Evolutionary conservation across 768 basidiomycete species (phyloP).

Genomic region (Boletus reticulatus): DNA sequence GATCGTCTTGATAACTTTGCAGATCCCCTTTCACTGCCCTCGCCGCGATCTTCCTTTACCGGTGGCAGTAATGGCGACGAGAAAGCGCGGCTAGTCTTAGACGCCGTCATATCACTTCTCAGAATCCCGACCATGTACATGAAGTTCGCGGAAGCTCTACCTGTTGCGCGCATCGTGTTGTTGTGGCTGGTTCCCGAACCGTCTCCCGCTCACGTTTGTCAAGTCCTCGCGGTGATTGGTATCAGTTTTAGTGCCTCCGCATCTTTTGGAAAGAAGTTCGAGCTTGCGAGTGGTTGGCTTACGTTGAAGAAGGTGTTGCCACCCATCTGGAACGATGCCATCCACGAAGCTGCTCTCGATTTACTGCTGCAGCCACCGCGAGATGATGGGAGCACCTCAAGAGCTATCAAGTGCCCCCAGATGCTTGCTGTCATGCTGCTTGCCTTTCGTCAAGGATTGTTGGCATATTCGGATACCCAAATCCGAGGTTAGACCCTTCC

Average conservation of each 20-base stretch:
- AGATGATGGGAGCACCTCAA: constrained; percentile 1
- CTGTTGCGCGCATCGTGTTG: constrained; percentile 74
- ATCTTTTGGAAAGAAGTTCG: constrained; percentile 79
- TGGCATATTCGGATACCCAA: constrained; percentile 27
- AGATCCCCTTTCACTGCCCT: constrained; percentile 10
- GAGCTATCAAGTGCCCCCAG: constrained; percentile 54
- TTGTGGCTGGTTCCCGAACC: constrained; percentile 81
- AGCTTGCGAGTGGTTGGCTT: constrained; percentile 82
- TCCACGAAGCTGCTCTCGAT: constrained; percentile 69
- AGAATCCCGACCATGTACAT: constrained; percentile 53
- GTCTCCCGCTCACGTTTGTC: constrained; percentile 51
- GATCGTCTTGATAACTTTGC: neutral
- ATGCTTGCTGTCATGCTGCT: constrained; percentile 72
- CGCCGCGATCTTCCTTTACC: constrained; percentile 10
- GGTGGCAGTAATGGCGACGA: constrained; percentile 35
- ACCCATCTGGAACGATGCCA: constrained; percentile 59
- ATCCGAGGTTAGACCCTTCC: constrained; percentile 11
- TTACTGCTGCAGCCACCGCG: constrained; percentile 55
- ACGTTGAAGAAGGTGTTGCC: constrained; percentile 70
- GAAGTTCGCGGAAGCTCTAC: constrained; percentile 73
- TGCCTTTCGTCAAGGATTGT: constrained; percentile 60
- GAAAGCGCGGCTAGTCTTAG: constrained; percentile 69
- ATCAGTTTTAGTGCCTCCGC: constrained; percentile 52
- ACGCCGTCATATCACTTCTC: constrained; percentile 60
- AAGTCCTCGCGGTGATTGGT: constrained; percentile 58